These are phyloP conservation scores for Kurtzmaniella quercitrusa DNA, from an alignment of 1,139 yeast species.

Conservation along the genomic window DNA sequence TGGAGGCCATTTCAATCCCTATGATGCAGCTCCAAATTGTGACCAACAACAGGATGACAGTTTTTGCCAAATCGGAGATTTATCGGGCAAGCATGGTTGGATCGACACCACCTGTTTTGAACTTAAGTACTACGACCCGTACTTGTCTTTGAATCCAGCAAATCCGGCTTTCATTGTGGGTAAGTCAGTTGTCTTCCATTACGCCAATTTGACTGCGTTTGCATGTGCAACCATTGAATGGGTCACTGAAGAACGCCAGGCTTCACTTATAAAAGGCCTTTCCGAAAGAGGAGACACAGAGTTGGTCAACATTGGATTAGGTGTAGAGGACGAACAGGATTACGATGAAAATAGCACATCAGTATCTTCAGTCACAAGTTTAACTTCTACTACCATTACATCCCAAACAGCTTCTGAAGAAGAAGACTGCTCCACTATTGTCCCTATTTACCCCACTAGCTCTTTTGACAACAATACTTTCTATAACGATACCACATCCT, in stretches of 20 bases:
- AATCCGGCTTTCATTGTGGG: constrained; percentile 51
- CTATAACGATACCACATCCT: constrained; percentile 10
- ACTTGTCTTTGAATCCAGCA: constrained; percentile 44
- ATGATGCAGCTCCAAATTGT: constrained; percentile 42
- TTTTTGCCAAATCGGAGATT: constrained; percentile 57
- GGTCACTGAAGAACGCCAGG: constrained; percentile 24
- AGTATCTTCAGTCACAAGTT: background rate
- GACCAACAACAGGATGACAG: constrained; percentile 44
- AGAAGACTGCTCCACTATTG: constrained; percentile 1
- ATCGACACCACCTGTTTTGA: constrained; percentile 55
- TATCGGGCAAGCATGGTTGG: constrained; percentile 61
- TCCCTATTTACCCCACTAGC: constrained; percentile 3
- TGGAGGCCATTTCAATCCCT: constrained; percentile 55
- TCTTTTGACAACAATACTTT: constrained; percentile 2
- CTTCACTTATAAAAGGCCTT: constrained; percentile 25
- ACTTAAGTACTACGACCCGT: constrained; percentile 50
- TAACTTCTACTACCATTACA: background rate
- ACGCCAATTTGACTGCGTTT: constrained; percentile 43
- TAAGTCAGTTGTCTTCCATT: constrained; percentile 50
- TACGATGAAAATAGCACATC: constrained; percentile 10
- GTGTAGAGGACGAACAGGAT: constrained; percentile 16
- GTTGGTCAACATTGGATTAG: constrained; percentile 14
- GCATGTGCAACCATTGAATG: constrained; percentile 56
- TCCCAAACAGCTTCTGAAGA: background rate
- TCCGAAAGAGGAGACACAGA: constrained; percentile 17